Evolutionary conservation across 345 rosid genomes (phyloP).

Genomic region (Acer negundo): DNA sequence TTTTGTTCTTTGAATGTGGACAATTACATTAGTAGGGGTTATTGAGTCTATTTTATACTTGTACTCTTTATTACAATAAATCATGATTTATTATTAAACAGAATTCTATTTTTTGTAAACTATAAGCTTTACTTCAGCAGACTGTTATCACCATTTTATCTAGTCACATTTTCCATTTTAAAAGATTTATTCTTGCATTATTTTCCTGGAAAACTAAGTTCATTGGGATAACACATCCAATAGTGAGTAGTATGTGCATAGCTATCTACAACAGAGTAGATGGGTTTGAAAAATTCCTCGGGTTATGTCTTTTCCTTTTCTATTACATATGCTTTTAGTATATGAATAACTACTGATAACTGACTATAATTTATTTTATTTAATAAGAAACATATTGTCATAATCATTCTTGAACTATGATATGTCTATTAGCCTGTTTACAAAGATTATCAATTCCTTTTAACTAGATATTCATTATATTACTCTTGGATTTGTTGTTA

Average conservation of each 20-base stretch:
- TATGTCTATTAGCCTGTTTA: not conserved
- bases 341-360: not conserved
- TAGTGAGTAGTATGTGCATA: not conserved
- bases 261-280: not conserved
- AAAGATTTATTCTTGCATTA: constrained; percentile 2
- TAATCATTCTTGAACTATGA: not conserved
- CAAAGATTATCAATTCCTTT: not conserved
- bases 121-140: not conserved
- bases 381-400: not conserved
- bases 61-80: not conserved
- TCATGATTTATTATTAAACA: not conserved
- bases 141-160: not conserved
- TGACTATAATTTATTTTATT: not conserved
- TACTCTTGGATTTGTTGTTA: constrained; percentile 25
- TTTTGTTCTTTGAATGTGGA: not conserved
- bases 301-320: not conserved
- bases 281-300: not conserved
- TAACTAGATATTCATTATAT: not conserved
- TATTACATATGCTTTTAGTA: not conserved
- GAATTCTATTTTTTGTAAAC: not conserved
- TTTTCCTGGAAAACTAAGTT: not conserved
- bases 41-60: not conserved
- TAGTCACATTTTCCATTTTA: not conserved
- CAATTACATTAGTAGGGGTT: not conserved
- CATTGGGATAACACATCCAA: not conserved